Evolutionary conservation across 2,329 filamentous ascomycete species (phyloP).

Genomic region (Graphilbum sp.): DNA sequence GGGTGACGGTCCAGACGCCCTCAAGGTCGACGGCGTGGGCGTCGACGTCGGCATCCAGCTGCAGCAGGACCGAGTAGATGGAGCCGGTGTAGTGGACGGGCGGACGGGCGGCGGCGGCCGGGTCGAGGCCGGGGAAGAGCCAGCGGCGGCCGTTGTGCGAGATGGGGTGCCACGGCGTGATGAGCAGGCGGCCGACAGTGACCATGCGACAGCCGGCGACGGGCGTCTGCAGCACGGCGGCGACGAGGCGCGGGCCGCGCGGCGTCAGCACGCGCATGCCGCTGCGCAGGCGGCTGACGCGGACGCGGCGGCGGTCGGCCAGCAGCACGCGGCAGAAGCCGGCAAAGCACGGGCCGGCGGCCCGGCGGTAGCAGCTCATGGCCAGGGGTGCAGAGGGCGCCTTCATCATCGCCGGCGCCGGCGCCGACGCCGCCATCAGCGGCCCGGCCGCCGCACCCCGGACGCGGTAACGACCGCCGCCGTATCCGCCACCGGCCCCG

Average conservation of each 20-base stretch:
- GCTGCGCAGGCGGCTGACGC: constrained; percentile 25
- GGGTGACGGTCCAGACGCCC: constrained; percentile 36
- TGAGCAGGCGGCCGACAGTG: constrained; percentile 26
- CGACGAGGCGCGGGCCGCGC: constrained; percentile 28
- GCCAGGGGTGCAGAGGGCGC: constrained; percentile 11
- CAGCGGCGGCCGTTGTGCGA: constrained; percentile 8
- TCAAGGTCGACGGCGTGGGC: constrained; percentile 34
- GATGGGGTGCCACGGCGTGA: constrained; percentile 47
- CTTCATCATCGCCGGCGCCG: no score
- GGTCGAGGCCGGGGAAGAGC: constrained; percentile 16
- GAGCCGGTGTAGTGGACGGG: constrained; percentile 28
- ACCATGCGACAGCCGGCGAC: constrained; percentile 25
- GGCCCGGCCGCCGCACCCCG: no score
- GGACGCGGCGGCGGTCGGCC: constrained; percentile 18
- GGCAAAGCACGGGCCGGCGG: constrained; percentile 33
- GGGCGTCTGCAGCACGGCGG: constrained; percentile 32
- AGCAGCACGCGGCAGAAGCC: constrained; percentile 30
- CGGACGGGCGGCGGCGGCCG: constrained; percentile 4
- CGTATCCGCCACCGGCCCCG: no score
- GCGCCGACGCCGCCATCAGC: no score
- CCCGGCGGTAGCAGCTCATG: constrained; percentile 28
- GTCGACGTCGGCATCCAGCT: constrained; percentile 23
- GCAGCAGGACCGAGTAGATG: constrained; percentile 41
- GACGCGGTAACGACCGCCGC: no score
- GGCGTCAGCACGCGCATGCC: constrained; percentile 36